Evolutionary conservation across 768 basidiomycete genomes (phyloP).

Genomic region (Dioszegia aurantiaca): DNA sequence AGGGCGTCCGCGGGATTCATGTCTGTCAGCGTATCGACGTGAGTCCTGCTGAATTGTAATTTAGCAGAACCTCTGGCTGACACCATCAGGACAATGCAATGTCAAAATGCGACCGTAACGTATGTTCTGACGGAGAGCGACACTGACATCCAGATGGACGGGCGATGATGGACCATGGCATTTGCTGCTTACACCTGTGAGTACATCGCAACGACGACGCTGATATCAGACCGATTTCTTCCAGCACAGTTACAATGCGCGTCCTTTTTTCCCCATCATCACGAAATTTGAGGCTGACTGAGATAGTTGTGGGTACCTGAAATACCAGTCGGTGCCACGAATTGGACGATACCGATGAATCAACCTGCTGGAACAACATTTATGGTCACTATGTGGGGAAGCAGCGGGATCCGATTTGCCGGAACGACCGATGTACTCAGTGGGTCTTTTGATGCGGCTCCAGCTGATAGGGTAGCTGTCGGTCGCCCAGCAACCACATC

Average conservation of each 20-base stretch:
- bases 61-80: neutral
- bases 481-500: neutral
- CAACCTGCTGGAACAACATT: conserved; percentile 37
- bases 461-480: conserved; percentile 14
- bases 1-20: conserved; percentile 3
- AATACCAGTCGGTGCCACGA: conserved; percentile 23
- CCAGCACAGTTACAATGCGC: conserved; percentile 44
- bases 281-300: neutral
- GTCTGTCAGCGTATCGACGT: conserved; percentile 7
- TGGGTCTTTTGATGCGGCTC: conserved; percentile 18
- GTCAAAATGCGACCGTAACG: conserved; percentile 13
- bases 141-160: conserved; percentile 26
- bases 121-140: neutral
- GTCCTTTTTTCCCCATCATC: conserved; percentile 11
- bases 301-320: conserved; percentile 39
- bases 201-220: conserved; percentile 5
- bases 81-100: conserved; percentile 8
- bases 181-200: conserved; percentile 42
- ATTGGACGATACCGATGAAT: conserved; percentile 28
- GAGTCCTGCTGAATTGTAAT: neutral
- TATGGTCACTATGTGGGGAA: conserved; percentile 43
- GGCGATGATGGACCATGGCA: conserved; percentile 47
- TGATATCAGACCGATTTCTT: conserved; percentile 31
- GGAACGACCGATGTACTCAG: conserved; percentile 45
- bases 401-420: conserved; percentile 38